Base-by-base conservation (phyloP, 148 eudicot genomes). In the Persicaria maculosa region DNA sequence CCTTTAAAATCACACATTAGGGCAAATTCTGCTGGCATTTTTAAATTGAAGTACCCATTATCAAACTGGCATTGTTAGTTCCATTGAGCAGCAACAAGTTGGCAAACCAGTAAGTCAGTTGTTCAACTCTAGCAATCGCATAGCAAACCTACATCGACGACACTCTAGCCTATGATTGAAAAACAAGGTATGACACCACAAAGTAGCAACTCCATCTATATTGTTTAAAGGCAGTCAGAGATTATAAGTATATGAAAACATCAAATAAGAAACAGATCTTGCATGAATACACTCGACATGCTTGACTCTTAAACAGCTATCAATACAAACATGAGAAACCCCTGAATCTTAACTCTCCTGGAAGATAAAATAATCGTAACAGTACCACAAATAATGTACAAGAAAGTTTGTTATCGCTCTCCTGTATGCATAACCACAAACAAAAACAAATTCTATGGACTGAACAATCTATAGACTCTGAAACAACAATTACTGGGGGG, bases 341-440 rank as follows among this genome's bases (percentile, higher is more conserved):
- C 70, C 15, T 61, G 46, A 65, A 40, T 9, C 47, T 12, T 40
- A 65, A 65, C 40, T 46, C 70, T 65, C 70, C 36, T 40, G 70
- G 70, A 65, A 36, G 46, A 65, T 65, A 20, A 12, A 65, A 40
- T 44, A 31, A 25, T 11, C 70, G 40, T 12, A 65, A 16, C 44
- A 65, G 70, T 43, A 65, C 46, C n/a, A 43, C 46, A 19, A 65
- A 36, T 65, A 65, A 65, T 65, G 70, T 65, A 65, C 70, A 65
- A 36, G 70, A 65, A 65, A 65, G 70, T 65, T 36, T 65, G 9
- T 36, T 25, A 61, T 61, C 25, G 44, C 68, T 61, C 68, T 61
- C 68, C 68, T 61, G 68, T 65, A 65, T 20, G 46, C 52, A 19
- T 48, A 71, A 71, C 14, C 52, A n/a, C 25, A 71, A 45, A 71